phyloP scores from a whole-genome alignment of 139 green algal genomes.

The Tetradesmus obliquus region DNA sequence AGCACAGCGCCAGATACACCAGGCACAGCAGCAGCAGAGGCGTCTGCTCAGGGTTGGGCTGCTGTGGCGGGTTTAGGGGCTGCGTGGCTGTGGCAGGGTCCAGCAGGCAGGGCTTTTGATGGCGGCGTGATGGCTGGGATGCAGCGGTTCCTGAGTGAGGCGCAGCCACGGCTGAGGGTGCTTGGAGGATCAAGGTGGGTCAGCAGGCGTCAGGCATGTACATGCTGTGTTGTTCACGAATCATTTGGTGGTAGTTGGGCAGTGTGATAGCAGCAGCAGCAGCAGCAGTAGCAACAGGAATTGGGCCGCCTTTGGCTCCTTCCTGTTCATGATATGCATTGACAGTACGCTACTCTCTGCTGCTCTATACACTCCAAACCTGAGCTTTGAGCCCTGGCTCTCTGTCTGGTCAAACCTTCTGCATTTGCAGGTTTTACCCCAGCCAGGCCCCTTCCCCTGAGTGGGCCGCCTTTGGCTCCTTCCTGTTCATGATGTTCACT shows the following conservation, averaged over 20 bases:
- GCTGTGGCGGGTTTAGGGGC: constrained; percentile 77
- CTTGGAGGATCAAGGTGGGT: constrained; percentile 85
- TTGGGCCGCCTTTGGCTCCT: constrained; percentile 83
- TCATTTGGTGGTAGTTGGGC: not conserved
- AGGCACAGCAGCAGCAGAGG: constrained; percentile 61
- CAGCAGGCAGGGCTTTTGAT: constrained; percentile 56
- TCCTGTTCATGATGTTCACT: constrained; percentile 77
- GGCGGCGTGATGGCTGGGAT: constrained; percentile 61
- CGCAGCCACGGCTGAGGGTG: constrained; percentile 72
- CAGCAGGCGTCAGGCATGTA: not conserved
- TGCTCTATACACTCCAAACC: too few species aligned
- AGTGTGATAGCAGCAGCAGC: not conserved
- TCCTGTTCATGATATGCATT: constrained; percentile 85
- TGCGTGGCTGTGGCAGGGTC: constrained; percentile 85
- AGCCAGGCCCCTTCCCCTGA: constrained; percentile 52
- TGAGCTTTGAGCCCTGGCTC: too few species aligned
- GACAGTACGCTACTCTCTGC: too few species aligned
- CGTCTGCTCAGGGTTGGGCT: constrained; percentile 53
- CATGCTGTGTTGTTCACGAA: too few species aligned
- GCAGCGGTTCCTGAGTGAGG: constrained; percentile 74
- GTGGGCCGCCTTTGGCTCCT: constrained; percentile 82
- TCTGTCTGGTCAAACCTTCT: too few species aligned
- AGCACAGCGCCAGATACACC: constrained; percentile 78
- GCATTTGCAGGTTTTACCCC: constrained; percentile 62
- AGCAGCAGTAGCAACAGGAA: too few species aligned